Base-by-base conservation (phyloP, 2,329 filamentous ascomycete genomes). In the Juglanconis juglandina region DNA sequence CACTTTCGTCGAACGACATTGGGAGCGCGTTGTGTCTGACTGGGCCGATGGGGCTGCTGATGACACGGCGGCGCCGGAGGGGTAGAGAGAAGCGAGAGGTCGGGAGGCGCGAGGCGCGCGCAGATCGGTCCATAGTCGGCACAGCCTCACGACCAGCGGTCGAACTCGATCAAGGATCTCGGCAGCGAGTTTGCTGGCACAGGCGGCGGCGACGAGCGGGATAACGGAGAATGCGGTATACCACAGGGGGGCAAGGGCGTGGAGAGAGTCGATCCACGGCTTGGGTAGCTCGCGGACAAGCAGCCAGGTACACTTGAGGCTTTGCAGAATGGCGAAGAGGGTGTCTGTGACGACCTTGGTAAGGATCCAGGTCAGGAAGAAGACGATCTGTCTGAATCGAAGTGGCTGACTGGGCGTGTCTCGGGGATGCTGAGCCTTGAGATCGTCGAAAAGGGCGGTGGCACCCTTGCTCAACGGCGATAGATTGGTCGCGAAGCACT, bases 361-460 rank as follows among this genome's bases (percentile, higher is more conserved):
- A 10, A 61, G 24, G 14, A 64, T 59, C 55, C 69, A 71, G 10
- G 61, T 60, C 2, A 70, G 55, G 51, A 72, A 71, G 4, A 63
- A 64, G 5, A 70, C 57, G 52, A 68, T 63, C 17, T 67, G 50
- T 14, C 5, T 39, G 35, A 60, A 48, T 2, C 47, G 33, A 11
- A 46, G 30, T 37, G 13, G 52, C 33, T 55, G 30, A 14, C 37
- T 37, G 37, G 30, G 32, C 17, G 13, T 46, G 14, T 41, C 4
- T 13, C 8, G 7, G 4, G 46, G 8, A 7, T 7, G 17, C 5
- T 11, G 9, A 6, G 24, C 32, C 17, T 48, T 33, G 17, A 48
- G 17, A 5, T 33, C 17, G 17, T 48, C 46, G 9, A 48, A 17
- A 17, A 32, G n/a, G 4, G 46, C 46, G 11, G 46, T 9, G 24